These are phyloP conservation scores for Russula sp. DNA, from an alignment of 768 basidiomycete species.

Conservation along the genomic window DNA sequence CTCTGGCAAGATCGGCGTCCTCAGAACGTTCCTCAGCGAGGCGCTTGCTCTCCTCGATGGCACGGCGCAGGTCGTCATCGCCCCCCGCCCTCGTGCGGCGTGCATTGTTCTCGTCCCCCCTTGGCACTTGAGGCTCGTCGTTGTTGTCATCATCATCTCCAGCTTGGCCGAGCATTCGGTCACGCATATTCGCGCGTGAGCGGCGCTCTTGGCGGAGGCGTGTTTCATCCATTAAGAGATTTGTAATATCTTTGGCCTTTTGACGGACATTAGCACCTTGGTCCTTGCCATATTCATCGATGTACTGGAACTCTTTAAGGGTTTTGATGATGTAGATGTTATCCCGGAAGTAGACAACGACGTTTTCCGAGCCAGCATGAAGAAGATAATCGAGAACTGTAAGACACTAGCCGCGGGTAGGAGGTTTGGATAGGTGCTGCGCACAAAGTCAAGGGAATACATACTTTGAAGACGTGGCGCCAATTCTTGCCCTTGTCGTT, in stretches of 20 bases:
- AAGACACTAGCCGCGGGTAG: slow-evolving; percentile 51
- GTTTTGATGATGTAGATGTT: slow-evolving; percentile 98
- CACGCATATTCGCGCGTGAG: slow-evolving; percentile 84
- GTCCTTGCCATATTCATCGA: slow-evolving; percentile 94
- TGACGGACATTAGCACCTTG: slow-evolving; percentile 97
- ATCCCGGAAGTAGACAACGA: slow-evolving; percentile 96
- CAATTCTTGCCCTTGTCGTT: slow-evolving; percentile 99
- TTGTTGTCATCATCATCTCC: slow-evolving; percentile 35
- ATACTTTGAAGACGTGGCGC: slow-evolving; percentile 97
- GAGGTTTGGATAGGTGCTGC: background rate
- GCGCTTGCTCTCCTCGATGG: slow-evolving; percentile 88
- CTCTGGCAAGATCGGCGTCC: slow-evolving; percentile 79
- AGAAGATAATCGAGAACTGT: slow-evolving; percentile 94
- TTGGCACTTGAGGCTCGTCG: slow-evolving; percentile 30
- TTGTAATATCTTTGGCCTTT: slow-evolving; percentile 98
- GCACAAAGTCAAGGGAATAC: slow-evolving; percentile 18
- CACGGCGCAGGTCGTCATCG: slow-evolving; percentile 73
- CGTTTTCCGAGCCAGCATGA: slow-evolving; percentile 96
- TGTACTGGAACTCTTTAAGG: slow-evolving; percentile 94
- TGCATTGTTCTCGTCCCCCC: slow-evolving; percentile 43
- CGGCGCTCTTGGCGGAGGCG: slow-evolving; percentile 83
- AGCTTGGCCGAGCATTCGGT: slow-evolving; percentile 78
- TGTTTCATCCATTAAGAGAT: slow-evolving; percentile 78
- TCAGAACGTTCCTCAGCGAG: slow-evolving; percentile 68
- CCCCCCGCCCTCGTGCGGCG: slow-evolving; percentile 31